These are phyloP conservation scores for Adiantum capillusveneris DNA, from an alignment of 75 land plant species.

Conservation along the genomic window DNA sequence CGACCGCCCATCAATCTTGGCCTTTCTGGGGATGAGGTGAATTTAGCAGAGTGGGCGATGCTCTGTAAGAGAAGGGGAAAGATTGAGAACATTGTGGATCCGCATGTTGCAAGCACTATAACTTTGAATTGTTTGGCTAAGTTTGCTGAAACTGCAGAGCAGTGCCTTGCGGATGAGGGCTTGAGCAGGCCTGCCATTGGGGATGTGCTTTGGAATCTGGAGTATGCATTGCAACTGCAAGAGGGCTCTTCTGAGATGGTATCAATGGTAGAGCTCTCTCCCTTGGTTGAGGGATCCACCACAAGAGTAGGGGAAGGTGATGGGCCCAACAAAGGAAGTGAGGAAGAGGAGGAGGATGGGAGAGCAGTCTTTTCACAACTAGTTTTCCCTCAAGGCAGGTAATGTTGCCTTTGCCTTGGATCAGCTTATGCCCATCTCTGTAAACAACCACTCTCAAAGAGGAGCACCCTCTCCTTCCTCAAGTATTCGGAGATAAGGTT, in stretches of 20 bases:
- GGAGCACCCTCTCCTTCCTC: too few species aligned
- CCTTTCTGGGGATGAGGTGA: conserved; percentile 39
- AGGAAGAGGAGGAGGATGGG: conserved; percentile 39
- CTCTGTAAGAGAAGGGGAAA: conserved; percentile 15
- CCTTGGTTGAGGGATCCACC: too few species aligned
- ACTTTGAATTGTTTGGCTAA: conserved; percentile 23
- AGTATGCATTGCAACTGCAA: conserved; percentile 62
- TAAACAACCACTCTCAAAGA: too few species aligned
- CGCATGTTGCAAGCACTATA: conserved; percentile 29
- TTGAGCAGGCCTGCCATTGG: conserved; percentile 39
- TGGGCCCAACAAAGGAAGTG: too few species aligned
- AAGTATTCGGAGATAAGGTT: too few species aligned
- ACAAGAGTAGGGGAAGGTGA: too few species aligned
- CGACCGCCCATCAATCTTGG: conserved; percentile 43
- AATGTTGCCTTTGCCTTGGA: too few species aligned
- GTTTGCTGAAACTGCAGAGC: conserved; percentile 37
- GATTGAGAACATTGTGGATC: conserved; percentile 45
- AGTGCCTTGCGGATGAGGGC: conserved; percentile 35
- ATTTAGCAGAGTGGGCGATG: conserved; percentile 47
- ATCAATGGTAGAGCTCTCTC: too few species aligned
- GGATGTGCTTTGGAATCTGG: conserved; percentile 44
- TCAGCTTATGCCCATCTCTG: too few species aligned
- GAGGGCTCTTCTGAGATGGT: not conserved
- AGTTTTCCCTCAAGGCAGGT: conserved; percentile 61
- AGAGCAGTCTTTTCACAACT: conserved; percentile 72